These are phyloP conservation scores for Pisolithus thermaeus DNA, from an alignment of 1,284 basidiomycete genomes.

Conservation along the genomic window DNA sequence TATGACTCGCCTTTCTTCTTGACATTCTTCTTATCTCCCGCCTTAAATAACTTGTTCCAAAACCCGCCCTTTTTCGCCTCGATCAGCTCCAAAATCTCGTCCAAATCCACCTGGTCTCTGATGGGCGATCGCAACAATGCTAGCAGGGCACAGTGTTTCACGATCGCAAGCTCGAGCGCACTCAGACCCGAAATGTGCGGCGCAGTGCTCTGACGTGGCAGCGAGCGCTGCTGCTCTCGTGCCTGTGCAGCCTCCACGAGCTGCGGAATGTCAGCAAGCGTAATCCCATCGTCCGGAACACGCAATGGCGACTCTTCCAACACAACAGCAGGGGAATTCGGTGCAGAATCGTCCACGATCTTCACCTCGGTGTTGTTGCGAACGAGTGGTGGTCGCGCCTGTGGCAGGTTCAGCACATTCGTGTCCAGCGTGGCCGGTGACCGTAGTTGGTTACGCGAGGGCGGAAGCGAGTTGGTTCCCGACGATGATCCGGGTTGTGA, in stretches of 20 bases:
- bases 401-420: conserved; percentile 36
- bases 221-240: conserved; percentile 74
- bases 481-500: conserved; percentile 30
- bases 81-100: conserved; percentile 91
- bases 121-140: conserved; percentile 74
- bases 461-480: conserved; percentile 29
- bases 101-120: conserved; percentile 80
- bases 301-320: conserved; percentile 33
- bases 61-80: conserved; percentile 93
- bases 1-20: conserved; percentile 75
- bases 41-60: conserved; percentile 97
- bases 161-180: conserved; percentile 81
- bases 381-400: conserved; percentile 68
- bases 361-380: conserved; percentile 84
- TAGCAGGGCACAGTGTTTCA: conserved; percentile 89
- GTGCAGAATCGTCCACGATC: conserved; percentile 81
- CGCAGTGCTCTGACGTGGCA: conserved; percentile 69
- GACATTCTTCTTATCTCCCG: conserved; percentile 80
- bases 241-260: conserved; percentile 90
- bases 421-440: conserved; percentile 35
- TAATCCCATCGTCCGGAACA: conserved; percentile 74
- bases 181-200: conserved; percentile 84
- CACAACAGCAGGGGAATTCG: conserved; percentile 59
- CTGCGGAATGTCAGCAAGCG: conserved; percentile 94
- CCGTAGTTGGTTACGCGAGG: conserved; percentile 33